These are phyloP conservation scores for Nematodospora anomalae DNA, from an alignment of 1,139 yeast genomes.

Conservation along the genomic window DNA sequence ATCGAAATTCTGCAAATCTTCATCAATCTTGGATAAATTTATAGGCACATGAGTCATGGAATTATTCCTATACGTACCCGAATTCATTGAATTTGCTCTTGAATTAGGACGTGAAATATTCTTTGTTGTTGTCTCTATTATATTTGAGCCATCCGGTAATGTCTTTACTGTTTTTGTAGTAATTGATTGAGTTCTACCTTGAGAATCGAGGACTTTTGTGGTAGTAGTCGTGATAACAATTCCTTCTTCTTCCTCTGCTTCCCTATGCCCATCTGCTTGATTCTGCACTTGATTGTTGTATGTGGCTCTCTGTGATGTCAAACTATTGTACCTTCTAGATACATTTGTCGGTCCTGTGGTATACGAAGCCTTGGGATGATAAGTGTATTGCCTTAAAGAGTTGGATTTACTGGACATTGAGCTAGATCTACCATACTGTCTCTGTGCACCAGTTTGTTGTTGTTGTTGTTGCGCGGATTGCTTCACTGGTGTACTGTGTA, in stretches of 20 bases:
- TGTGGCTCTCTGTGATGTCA: slow-evolving; percentile 15
- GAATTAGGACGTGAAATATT: slow-evolving; percentile 41
- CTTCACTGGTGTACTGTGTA: slow-evolving; percentile 25
- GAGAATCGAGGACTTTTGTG: slow-evolving; percentile 44
- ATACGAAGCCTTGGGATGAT: slow-evolving; percentile 45
- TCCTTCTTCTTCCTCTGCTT: slow-evolving; percentile 27
- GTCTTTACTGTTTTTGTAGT: slow-evolving; percentile 45
- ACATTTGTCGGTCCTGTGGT: slow-evolving; percentile 23
- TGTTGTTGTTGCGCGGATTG: slow-evolving; percentile 15
- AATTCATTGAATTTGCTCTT: slow-evolving; percentile 32
- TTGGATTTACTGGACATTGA: slow-evolving; percentile 16
- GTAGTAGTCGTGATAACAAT: slow-evolving; percentile 42
- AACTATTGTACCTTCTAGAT: slow-evolving; percentile 24
- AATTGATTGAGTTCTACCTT: slow-evolving; percentile 43
- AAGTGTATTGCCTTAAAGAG: slow-evolving; percentile 33
- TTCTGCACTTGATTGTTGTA: slow-evolving; percentile 5
- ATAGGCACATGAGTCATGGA: slow-evolving; percentile 22
- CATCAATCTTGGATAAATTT: slow-evolving; percentile 44
- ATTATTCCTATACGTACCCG: slow-evolving; percentile 18
- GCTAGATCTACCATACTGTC: slow-evolving; percentile 15
- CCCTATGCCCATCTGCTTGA: slow-evolving; percentile 16
- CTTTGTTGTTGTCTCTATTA: slow-evolving; percentile 47
- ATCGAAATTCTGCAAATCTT: slow-evolving; percentile 46
- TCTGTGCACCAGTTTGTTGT: slow-evolving; percentile 10
- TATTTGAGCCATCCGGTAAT: slow-evolving; percentile 46